Conservation (phyloP, 75 land plant species). For the Cryptomeria japonica region DNA sequence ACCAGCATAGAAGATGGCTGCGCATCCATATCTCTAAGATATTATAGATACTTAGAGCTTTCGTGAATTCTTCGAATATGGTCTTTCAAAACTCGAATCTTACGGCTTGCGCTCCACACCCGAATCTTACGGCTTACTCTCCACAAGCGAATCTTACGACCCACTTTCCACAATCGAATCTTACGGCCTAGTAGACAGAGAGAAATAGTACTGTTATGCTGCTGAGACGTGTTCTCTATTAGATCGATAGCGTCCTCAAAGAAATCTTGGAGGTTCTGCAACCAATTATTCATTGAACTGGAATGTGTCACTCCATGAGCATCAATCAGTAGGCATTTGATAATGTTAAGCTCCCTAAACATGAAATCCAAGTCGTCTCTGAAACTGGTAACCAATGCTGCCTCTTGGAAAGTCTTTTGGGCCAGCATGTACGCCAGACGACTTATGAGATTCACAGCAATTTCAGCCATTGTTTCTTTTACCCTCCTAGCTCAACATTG, state of each 20-base stretch:
- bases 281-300: neutral
- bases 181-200: no score
- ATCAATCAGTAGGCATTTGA: neutral
- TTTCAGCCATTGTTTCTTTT: neutral
- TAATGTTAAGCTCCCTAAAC: neutral
- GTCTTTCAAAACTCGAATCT: no score
- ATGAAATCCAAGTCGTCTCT: neutral
- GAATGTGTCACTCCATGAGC: neutral
- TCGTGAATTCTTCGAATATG: neutral
- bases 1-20: no score
- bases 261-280: neutral
- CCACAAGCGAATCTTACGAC: no score
- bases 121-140: no score
- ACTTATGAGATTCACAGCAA: neutral
- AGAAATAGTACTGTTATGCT: neutral
- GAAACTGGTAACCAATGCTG: neutral
- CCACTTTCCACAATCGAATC: no score
- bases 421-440: neutral
- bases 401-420: neutral
- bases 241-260: neutral
- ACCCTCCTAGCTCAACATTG: no score
- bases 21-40: neutral
- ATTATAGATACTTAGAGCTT: neutral
- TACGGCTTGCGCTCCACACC: no score
- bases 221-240: neutral